A percentile compares a stretch with the other conserved stretches of the same genome.
Conservation (phyloP, 495 filamentous ascomycete species). For the Penicillium paxilli region DNA sequence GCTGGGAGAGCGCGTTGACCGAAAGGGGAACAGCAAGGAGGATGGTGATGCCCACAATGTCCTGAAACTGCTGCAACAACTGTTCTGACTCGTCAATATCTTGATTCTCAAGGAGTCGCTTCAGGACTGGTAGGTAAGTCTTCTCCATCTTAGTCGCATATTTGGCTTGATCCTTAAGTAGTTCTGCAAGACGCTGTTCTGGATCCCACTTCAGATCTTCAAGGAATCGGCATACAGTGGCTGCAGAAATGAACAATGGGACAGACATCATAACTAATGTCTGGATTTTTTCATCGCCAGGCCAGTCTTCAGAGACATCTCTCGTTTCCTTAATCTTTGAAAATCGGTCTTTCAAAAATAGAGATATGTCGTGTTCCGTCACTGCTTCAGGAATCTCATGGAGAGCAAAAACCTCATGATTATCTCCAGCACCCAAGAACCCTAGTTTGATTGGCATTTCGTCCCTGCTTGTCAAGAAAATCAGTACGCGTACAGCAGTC, state of each 20-base stretch:
- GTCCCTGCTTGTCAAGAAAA: background rate
- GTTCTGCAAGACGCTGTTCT: background rate
- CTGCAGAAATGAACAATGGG: constrained; percentile 8
- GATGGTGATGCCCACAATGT: background rate
- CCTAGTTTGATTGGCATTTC: background rate
- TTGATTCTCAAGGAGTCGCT: background rate
- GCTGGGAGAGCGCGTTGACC: background rate
- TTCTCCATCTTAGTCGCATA: background rate
- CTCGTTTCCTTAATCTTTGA: constrained; percentile 10
- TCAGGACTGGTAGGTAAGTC: background rate
- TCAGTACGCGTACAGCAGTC: background rate
- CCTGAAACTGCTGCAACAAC: background rate
- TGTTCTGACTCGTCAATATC: background rate
- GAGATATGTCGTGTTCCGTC: constrained; percentile 16
- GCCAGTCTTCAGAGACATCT: constrained; percentile 31
- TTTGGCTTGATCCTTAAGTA: background rate
- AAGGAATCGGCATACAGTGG: constrained; percentile 1
- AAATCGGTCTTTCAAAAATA: constrained; percentile 23
- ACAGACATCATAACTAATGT: background rate
- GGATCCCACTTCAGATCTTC: constrained; percentile 2
- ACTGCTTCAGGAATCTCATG: background rate
- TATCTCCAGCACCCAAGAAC: background rate
- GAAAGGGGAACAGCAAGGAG: background rate
- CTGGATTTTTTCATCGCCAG: constrained; percentile 14
- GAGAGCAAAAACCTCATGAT: background rate